Evolutionary conservation across 75 land plant species (phyloP).

Genomic region (Adiantum capillusveneris): DNA sequence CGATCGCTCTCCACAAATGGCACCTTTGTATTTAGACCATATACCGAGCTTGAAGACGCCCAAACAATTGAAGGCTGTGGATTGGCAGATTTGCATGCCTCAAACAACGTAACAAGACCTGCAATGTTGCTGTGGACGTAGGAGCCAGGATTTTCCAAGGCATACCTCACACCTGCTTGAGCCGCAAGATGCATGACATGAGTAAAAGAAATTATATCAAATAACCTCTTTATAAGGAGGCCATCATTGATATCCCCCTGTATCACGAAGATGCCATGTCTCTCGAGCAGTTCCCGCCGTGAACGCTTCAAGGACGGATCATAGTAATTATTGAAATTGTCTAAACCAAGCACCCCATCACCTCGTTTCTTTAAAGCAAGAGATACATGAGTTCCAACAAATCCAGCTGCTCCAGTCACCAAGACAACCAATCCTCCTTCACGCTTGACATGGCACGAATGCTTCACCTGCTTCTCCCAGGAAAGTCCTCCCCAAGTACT

Average conservation of each 20-base stretch:
- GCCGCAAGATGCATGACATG: slow-evolving; percentile 89
- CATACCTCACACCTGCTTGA: slow-evolving; percentile 85
- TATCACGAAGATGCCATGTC: slow-evolving; percentile 48
- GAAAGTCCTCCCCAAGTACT: slow-evolving; percentile 10
- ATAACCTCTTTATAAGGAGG: slow-evolving; percentile 40
- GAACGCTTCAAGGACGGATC: slow-evolving; percentile 56
- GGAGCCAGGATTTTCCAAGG: slow-evolving; percentile 65
- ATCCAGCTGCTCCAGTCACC: slow-evolving; percentile 90
- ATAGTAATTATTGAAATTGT: slow-evolving; percentile 78
- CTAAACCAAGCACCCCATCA: slow-evolving; percentile 81
- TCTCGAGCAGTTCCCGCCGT: slow-evolving; percentile 44
- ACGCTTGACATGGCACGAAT: slow-evolving; percentile 11
- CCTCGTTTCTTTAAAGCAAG: slow-evolving; percentile 62
- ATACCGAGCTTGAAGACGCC: slow-evolving; percentile 87
- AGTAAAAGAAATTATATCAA: slow-evolving; percentile 63
- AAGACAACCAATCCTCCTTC: slow-evolving; percentile 39
- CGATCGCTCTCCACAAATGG: slow-evolving; percentile 69
- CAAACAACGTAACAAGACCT: slow-evolving; percentile 64
- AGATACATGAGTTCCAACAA: slow-evolving; percentile 78
- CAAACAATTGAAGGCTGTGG: slow-evolving; percentile 79
- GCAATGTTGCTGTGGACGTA: slow-evolving; percentile 67
- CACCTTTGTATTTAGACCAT: slow-evolving; percentile 62
- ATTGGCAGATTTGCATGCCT: slow-evolving; percentile 48
- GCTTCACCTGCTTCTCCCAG: slow-evolving; percentile 21
- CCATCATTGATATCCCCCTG: slow-evolving; percentile 78